Base-by-base conservation (phyloP, 2,329 filamentous ascomycete species). In the Xylariaceae sp. region DNA sequence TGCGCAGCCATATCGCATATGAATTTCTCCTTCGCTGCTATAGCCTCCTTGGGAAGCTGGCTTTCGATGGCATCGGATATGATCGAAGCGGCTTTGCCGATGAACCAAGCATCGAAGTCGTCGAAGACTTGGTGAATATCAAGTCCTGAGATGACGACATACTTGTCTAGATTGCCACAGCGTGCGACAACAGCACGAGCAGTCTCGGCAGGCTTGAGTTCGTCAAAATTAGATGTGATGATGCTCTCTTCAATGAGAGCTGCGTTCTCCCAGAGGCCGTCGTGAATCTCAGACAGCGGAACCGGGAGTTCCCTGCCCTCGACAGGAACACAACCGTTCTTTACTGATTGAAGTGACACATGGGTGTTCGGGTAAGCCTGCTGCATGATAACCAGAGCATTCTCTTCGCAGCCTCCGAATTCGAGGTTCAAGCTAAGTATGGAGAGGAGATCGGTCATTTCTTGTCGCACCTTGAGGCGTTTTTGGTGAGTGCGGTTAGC, bases 91-190 rank as follows among this genome's bases (percentile, higher is more conserved):
- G 50, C 32, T 38, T 45, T 44, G 19, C 35, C 42, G 32, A 52
- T 43, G 30, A 52, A 52, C 50, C 50, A 52, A 9, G 50, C 38
- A 7, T 52, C 50, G 5, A 52, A 49, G 30, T 52, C 43, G 12
- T 52, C 50, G 15, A 49, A 46, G 15, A 52, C 46, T 11, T 52
- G 46, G 31, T 52, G 50, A 19, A 52, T 52, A 27, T 52, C 50
- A 14, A 49, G 50, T 5, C 46, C 42, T 11, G 50, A 45, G 19
- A 52, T 46, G 10, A 52, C 50, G 35, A 52, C 30, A 33, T 49
- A 49, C 15, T 45, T 49, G 4, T 52, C 50, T 11, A 46, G 42
- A 19, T 42, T 46, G 36, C 50, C 47, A 32, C 46, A 52, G 12
- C 45, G 50, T 10, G 50, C 50, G 19, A 52, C 36, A 15, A 49